Conservation (phyloP, 495 filamentous ascomycete species). For the Zalerion maritima region DNA sequence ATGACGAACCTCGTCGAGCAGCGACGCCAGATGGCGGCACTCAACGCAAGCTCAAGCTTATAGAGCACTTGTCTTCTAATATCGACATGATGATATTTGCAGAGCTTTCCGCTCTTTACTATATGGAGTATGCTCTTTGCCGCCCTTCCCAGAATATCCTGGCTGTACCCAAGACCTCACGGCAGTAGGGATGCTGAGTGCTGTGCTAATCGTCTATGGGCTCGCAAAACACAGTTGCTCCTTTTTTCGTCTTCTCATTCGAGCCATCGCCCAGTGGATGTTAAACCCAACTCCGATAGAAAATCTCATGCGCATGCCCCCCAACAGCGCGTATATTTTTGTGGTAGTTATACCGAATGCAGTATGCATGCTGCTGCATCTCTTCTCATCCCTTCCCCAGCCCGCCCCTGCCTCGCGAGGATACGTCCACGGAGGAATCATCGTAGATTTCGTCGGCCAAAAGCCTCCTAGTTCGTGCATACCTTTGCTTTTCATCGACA, state of each 20-base stretch:
- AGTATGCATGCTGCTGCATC: conserved; percentile 59
- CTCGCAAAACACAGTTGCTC: conserved; percentile 78
- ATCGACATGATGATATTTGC: conserved; percentile 72
- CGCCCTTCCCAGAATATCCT: conserved; percentile 2
- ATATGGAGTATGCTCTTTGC: conserved; percentile 59
- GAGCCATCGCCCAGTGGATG: conserved; percentile 54
- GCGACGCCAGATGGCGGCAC: too few species aligned
- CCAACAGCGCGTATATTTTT: conserved; percentile 52
- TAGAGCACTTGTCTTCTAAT: conserved; percentile 54
- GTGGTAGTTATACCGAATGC: conserved; percentile 57
- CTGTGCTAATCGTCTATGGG: too few species aligned
- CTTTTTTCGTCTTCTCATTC: conserved; percentile 53
- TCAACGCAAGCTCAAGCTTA: conserved; percentile 48
- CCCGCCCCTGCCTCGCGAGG: conserved; percentile 64
- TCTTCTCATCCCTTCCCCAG: conserved; percentile 43
- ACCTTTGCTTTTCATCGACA: conserved; percentile 48
- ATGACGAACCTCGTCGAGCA: too few species aligned
- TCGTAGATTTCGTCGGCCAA: conserved; percentile 83
- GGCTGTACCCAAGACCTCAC: not conserved
- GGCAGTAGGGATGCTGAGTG: not conserved
- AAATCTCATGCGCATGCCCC: conserved; percentile 42
- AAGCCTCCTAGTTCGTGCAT: conserved; percentile 54
- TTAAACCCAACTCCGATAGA: conserved; percentile 60
- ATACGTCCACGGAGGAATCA: conserved; percentile 71
- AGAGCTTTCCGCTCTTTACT: conserved; percentile 70